Base-by-base conservation (phyloP, 202 grass and related monocot genomes). In the Setaria viridis region DNA sequence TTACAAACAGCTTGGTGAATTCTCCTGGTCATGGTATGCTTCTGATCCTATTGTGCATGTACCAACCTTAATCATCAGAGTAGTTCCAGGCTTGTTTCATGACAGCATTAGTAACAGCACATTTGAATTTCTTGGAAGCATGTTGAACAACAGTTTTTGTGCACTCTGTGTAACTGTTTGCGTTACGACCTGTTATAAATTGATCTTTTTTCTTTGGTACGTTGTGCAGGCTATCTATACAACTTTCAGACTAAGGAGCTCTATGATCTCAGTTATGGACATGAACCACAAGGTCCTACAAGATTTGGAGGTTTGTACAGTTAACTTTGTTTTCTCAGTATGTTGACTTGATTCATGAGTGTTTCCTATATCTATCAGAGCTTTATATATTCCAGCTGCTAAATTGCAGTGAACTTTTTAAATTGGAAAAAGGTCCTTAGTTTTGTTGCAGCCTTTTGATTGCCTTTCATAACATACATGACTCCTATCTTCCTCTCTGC, bases 231-330 rank as follows among this genome's bases (percentile, higher is more conserved):
- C 19, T 99, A 99, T 91, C 87, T 99, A 47, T 99, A 97, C 77
- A 99, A 99, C 78, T 99, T 97, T 81, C 94, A 99, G 87, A 99
- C 97, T 29, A 99, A 99, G 73, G 97, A 96, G 80, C 93, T 99
- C 68, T 99, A 99, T 88, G 93, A 96, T 94, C 90, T 99, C 56
- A 99, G 92, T 94, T 99, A 97, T 48, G 97, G 94, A 8, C 92
- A 99, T 90, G 94, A 99, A 90, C 88, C 94, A 77, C 87, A 83
- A 82, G 92, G 92, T 76, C 93, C 97, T 74, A 89, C 96, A 85
- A 90, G 87, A 86, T 99, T 99, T 81, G 97, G 97, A 97, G 94
- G 97, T 99, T 80, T 81, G 84, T 86, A 68, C 57, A 86, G 68
- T 77, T 86, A 55, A 58, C 15, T 47, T 56, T 82, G 56, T 66